These are phyloP conservation scores for Myxozyma geophila DNA, from an alignment of 805 yeast species.

Conservation along the genomic window DNA sequence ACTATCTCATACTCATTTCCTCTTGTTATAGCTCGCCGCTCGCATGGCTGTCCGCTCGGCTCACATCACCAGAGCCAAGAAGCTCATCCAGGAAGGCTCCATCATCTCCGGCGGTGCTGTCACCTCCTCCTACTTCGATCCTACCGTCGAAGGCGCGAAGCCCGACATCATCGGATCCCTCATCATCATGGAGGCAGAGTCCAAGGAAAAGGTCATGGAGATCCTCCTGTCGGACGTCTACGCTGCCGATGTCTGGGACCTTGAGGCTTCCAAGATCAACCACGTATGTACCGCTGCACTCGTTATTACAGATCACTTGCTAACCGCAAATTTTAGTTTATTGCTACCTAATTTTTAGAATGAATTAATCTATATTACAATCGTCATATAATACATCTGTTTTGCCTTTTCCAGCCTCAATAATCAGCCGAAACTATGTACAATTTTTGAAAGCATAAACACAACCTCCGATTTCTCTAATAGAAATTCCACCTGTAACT, in stretches of 20 bases:
- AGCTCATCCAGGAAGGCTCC: slow-evolving; percentile 10
- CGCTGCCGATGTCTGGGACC: slow-evolving; percentile 20
- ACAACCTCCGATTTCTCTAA: neutral
- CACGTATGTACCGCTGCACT: slow-evolving; percentile 7
- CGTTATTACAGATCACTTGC: neutral
- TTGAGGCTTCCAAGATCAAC: slow-evolving; percentile 18
- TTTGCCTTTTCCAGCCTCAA: neutral
- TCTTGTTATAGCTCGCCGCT: slow-evolving; percentile 1
- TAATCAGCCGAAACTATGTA: neutral
- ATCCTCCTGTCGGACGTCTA: slow-evolving; percentile 18
- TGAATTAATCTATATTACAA: neutral
- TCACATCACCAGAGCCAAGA: slow-evolving; percentile 12
- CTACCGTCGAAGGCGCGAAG: slow-evolving; percentile 10
- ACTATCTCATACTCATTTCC: neutral
- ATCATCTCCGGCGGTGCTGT: slow-evolving; percentile 18
- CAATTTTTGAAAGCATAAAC: neutral
- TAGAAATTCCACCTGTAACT: neutral
- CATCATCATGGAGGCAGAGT: slow-evolving; percentile 20
- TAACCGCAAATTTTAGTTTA: slow-evolving; percentile 3
- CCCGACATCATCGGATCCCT: slow-evolving; percentile 20
- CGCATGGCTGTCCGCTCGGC: slow-evolving; percentile 16
- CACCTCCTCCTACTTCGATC: slow-evolving; percentile 5
- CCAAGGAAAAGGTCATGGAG: slow-evolving; percentile 19
- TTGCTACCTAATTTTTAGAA: neutral
- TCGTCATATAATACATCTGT: neutral